These are phyloP conservation scores for Venustampulla echinocandica DNA, from an alignment of 495 filamentous ascomycete genomes.

Conservation along the genomic window DNA sequence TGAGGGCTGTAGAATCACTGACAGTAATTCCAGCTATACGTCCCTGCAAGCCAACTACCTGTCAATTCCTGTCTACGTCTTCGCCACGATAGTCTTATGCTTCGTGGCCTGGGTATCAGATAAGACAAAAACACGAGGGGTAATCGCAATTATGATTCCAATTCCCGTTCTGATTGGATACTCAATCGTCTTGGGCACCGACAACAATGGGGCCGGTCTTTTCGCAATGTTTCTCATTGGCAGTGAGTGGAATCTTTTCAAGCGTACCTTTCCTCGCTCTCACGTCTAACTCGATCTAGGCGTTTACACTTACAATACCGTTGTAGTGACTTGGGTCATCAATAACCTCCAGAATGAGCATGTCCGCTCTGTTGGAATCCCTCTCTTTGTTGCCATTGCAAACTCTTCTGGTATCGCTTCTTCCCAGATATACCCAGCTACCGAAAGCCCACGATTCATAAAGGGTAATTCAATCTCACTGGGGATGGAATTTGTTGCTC, in stretches of 20 bases:
- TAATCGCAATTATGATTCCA: slow-evolving; percentile 30
- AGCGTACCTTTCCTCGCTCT: too few species aligned
- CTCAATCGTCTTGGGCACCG: slow-evolving; percentile 26
- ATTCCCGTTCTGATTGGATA: slow-evolving; percentile 43
- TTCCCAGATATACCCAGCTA: slow-evolving; percentile 18
- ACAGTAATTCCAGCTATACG: too few species aligned
- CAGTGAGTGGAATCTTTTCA: too few species aligned
- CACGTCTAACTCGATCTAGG: slow-evolving; percentile 15
- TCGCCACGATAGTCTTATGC: slow-evolving; percentile 31
- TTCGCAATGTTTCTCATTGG: slow-evolving; percentile 20
- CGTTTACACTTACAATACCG: not conserved
- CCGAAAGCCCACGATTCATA: slow-evolving; percentile 16
- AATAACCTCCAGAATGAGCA: slow-evolving; percentile 18
- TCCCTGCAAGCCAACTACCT: slow-evolving; percentile 34
- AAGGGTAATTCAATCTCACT: slow-evolving; percentile 18
- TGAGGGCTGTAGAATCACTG: too few species aligned
- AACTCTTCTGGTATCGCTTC: slow-evolving; percentile 17
- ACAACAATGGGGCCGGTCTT: slow-evolving; percentile 11
- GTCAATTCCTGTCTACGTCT: slow-evolving; percentile 31
- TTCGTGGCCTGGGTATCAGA: slow-evolving; percentile 34
- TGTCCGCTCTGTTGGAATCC: slow-evolving; percentile 16
- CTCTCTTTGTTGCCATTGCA: slow-evolving; percentile 15
- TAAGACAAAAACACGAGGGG: slow-evolving; percentile 18
- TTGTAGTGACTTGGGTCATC: slow-evolving; percentile 6
- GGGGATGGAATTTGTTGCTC: slow-evolving; percentile 13